phyloP scores from a whole-genome alignment of 441 rosid species.

The Syzygium syzygioides region DNA sequence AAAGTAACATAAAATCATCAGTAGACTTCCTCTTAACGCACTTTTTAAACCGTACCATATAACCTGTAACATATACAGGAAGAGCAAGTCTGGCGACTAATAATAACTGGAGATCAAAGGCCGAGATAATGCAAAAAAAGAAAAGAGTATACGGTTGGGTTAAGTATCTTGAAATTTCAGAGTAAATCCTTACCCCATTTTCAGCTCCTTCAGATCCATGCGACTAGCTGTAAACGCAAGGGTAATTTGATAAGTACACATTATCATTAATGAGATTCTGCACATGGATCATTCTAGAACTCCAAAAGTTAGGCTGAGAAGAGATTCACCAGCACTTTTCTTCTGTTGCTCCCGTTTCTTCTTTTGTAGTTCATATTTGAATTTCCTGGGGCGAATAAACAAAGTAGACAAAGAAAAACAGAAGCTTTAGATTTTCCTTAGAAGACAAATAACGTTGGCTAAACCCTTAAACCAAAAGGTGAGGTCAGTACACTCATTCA shows the following conservation, averaged over 20 bases:
- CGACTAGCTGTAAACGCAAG: slow-evolving; percentile 47
- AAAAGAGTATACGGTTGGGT: neutral
- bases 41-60: neutral
- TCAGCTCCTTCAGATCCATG: slow-evolving; percentile 84
- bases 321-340: slow-evolving; percentile 58
- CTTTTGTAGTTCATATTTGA: slow-evolving; percentile 74
- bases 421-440: slow-evolving; percentile 3
- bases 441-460: neutral
- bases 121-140: neutral
- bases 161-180: neutral
- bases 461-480: neutral
- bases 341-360: slow-evolving; percentile 82
- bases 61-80: neutral
- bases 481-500: neutral
- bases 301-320: slow-evolving; percentile 19
- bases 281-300: slow-evolving; percentile 5
- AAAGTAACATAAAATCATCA: neutral
- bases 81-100: neutral
- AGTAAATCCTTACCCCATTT: slow-evolving; percentile 61
- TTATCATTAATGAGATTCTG: slow-evolving; percentile 3
- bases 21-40: neutral
- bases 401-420: neutral
- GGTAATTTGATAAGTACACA: slow-evolving; percentile 25
- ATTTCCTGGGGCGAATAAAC: slow-evolving; percentile 46
- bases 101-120: neutral